phyloP scores from a whole-genome alignment of 371 early-diverging fungal species.

The Choanephora cucurbitarum region DNA sequence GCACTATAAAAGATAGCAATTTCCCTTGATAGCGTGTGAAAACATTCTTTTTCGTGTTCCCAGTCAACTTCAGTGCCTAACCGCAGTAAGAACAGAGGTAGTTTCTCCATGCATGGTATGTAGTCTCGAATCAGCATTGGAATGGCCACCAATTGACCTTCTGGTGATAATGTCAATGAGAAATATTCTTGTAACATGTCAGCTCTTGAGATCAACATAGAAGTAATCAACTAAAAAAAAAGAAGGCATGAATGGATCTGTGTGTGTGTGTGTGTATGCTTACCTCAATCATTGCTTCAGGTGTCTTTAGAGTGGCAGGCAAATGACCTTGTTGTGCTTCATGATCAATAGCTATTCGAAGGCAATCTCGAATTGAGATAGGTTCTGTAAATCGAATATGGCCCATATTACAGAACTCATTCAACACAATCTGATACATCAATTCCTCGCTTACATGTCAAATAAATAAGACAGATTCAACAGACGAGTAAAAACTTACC shows the following conservation, averaged over 20 bases:
- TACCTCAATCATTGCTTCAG: slow-evolving; percentile 58
- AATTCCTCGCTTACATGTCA: slow-evolving; percentile 70
- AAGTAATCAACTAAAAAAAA: slow-evolving; percentile 61
- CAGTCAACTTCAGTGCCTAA: slow-evolving; percentile 85
- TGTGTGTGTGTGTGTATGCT: neutral
- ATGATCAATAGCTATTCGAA: slow-evolving; percentile 63
- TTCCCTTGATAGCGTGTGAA: slow-evolving; percentile 69
- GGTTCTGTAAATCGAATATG: slow-evolving; percentile 62
- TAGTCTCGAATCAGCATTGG: slow-evolving; percentile 83
- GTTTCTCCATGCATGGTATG: slow-evolving; percentile 77
- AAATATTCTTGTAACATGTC: slow-evolving; percentile 91
- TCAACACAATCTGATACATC: slow-evolving; percentile 83
- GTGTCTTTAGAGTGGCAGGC: slow-evolving; percentile 44
- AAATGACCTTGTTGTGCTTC: slow-evolving; percentile 20
- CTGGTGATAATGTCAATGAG: slow-evolving; percentile 63
- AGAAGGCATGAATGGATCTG: no score
- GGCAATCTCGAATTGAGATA: slow-evolving; percentile 65
- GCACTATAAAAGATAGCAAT: slow-evolving; percentile 79
- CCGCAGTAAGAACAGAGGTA: slow-evolving; percentile 81
- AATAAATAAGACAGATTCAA: slow-evolving; percentile 1
- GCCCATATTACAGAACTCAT: slow-evolving; percentile 88
- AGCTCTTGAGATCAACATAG: slow-evolving; percentile 54
- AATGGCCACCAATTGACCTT: slow-evolving; percentile 64
- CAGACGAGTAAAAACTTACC: slow-evolving; percentile 40
- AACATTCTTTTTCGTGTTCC: slow-evolving; percentile 80